Evolutionary conservation across 345 rosid species (phyloP), one percentile per base, ranked within the genome.

Genomic region (Brassica napus): DNA sequence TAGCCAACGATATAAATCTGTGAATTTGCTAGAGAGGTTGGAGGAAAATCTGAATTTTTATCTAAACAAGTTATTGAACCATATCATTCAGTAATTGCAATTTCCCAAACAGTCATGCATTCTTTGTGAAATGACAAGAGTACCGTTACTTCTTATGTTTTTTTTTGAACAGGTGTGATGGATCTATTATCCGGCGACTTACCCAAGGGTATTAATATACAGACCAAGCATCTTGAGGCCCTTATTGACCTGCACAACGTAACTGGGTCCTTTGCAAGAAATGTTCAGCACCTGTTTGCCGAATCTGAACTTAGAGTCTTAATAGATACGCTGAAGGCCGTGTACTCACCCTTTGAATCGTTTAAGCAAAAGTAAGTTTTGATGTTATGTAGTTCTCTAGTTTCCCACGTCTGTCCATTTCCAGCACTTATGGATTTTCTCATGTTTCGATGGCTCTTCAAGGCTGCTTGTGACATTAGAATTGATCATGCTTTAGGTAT

Each of bases 151-250:
- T 79, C 60, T 74, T 61, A 65, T 67, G 26, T 77, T 83, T 37
- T 7, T 70, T 26, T 26, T 69, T 64, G 37, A 72, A 54, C 82
- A 95, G 98, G 99, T 47, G 83, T 95, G 84, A 77, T 95, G 77
- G 99, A 95, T 82, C 83, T 91, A 72, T 78, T 93, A 79, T 90
- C 94, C 64, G 98, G 94, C 79, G 97, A 95, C 84, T 84, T 93
- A 89, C 92, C 93, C 14, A 95, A 91, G 86, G 97, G 94, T 71
- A 87, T 86, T 81, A 87, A 88, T 82, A 85, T 93, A 83, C 99
- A 95, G 83, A 84, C 93, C 39, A 93, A 90, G 87, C 99, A 95
- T 83, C 91, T 95, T 59, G 97, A 90, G 83, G 88, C 97, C 72
- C 80, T 95, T 79, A 93, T 93, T 79, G 99, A 93, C 21, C 86